Conservation (phyloP, 2,329 filamentous ascomycete species). For the Didymella glomerata region DNA sequence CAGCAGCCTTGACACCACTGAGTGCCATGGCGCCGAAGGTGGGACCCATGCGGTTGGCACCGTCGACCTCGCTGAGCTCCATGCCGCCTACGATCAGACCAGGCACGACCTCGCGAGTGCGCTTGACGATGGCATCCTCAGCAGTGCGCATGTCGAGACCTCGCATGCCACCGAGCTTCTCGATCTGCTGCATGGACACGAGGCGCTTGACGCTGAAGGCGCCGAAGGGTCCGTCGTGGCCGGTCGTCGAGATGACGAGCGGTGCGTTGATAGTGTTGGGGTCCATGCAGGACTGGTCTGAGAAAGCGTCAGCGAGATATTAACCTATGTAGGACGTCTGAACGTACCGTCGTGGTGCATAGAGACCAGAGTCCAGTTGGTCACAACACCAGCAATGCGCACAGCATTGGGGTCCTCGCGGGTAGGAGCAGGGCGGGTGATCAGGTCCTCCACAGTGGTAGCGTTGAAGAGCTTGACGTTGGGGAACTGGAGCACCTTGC, state of each 20-base stretch:
- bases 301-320: conserved; percentile 1
- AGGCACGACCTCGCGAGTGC: conserved; percentile 85
- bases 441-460: conserved; percentile 89
- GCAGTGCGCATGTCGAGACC: conserved; percentile 91
- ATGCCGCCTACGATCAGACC: conserved; percentile 94
- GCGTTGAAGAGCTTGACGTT: conserved; percentile 98
- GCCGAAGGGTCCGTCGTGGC: conserved; percentile 89
- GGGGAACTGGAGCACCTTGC: conserved; percentile 81
- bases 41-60: conserved; percentile 89
- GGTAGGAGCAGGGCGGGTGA: conserved; percentile 71
- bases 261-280: conserved; percentile 96
- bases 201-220: conserved; percentile 92
- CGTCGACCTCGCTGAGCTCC: conserved; percentile 90
- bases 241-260: conserved; percentile 86
- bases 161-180: conserved; percentile 89
- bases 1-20: conserved; percentile 87
- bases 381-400: conserved; percentile 86
- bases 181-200: conserved; percentile 84
- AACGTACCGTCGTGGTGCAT: conserved; percentile 58
- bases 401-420: conserved; percentile 61
- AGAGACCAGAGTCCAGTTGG: conserved; percentile 92
- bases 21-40: conserved; percentile 91
- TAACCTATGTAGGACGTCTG: background rate
- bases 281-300: conserved; percentile 95
- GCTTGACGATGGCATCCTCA: conserved; percentile 93